Conservation (phyloP, 1,139 yeast species). For the Diutina catenulata region DNA sequence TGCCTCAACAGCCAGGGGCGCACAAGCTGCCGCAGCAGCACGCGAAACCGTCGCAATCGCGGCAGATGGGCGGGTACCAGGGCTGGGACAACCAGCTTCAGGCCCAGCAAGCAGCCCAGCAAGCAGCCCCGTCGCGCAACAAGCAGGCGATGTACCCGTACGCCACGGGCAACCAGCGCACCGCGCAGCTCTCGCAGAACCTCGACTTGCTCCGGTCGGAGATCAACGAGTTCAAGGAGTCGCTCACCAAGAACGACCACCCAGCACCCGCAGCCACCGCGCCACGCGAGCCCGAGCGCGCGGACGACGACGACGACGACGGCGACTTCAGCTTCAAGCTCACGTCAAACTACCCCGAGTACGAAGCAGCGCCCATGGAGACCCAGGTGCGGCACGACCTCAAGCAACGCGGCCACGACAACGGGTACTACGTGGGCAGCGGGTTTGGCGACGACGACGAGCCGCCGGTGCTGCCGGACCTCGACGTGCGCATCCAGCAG, state of each 20-base stretch:
- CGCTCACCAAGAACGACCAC: constrained; percentile 20
- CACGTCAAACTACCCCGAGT: constrained; percentile 28
- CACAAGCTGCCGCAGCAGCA: too few species aligned
- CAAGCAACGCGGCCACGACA: too few species aligned
- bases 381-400: background rate
- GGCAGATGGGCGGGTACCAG: too few species aligned
- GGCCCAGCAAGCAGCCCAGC: too few species aligned
- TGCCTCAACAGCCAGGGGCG: too few species aligned
- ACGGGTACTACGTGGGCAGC: too few species aligned
- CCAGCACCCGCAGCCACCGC: constrained; percentile 6
- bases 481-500: background rate
- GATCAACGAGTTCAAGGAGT: constrained; percentile 36
- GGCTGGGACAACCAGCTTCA: too few species aligned
- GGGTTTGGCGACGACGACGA: background rate
- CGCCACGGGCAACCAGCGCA: background rate
- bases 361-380: background rate
- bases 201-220: constrained; percentile 31
- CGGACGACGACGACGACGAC: constrained; percentile 5
- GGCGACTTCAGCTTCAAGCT: constrained; percentile 31
- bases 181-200: constrained; percentile 22
- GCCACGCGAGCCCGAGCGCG: background rate
- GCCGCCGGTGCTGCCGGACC: background rate
- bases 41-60: too few species aligned
- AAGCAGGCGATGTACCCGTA: too few species aligned
- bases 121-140: too few species aligned